phyloP scores from a whole-genome alignment of 2,329 filamentous ascomycete species.

The Ambrosiella cleistominuta region DNA sequence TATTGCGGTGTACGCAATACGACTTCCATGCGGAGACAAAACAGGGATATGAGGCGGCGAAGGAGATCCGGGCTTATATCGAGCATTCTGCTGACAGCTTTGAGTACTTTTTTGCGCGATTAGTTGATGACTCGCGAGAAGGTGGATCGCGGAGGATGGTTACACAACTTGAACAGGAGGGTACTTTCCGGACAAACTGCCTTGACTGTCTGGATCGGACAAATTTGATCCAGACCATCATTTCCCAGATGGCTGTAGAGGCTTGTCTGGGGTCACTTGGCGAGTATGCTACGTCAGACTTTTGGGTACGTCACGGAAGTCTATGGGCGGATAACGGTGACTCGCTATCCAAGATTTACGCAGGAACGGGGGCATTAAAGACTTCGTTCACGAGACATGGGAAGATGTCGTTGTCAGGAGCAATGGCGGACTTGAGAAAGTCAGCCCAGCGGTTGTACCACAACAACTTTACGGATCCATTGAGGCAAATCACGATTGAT shows the following conservation, averaged over 20 bases:
- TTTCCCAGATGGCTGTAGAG: constrained; percentile 85
- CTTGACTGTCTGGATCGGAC: constrained; percentile 91
- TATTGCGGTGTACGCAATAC: constrained; percentile 71
- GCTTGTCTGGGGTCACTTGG: constrained; percentile 59
- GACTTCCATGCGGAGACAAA: constrained; percentile 94
- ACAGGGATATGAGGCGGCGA: constrained; percentile 79
- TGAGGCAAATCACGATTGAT: constrained; percentile 84
- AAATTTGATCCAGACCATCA: constrained; percentile 87
- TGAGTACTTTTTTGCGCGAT: constrained; percentile 77
- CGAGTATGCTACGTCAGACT: constrained; percentile 55
- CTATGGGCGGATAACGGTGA: constrained; percentile 98
- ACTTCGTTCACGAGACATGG: constrained; percentile 86
- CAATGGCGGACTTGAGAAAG: constrained; percentile 87
- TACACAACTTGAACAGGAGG: constrained; percentile 75
- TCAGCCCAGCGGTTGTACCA: constrained; percentile 88
- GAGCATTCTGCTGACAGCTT: constrained; percentile 68
- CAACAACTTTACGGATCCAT: constrained; percentile 94
- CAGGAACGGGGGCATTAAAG: constrained; percentile 87
- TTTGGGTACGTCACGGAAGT: constrained; percentile 82
- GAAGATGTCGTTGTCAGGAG: constrained; percentile 88
- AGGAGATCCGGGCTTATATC: constrained; percentile 62
- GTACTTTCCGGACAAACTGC: constrained; percentile 92
- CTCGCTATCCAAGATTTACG: constrained; percentile 84
- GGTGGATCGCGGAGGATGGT: constrained; percentile 28
- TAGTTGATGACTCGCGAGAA: constrained; percentile 37